Conservation (phyloP, 495 filamentous ascomycete genomes). For the Apodospora peruviana region DNA sequence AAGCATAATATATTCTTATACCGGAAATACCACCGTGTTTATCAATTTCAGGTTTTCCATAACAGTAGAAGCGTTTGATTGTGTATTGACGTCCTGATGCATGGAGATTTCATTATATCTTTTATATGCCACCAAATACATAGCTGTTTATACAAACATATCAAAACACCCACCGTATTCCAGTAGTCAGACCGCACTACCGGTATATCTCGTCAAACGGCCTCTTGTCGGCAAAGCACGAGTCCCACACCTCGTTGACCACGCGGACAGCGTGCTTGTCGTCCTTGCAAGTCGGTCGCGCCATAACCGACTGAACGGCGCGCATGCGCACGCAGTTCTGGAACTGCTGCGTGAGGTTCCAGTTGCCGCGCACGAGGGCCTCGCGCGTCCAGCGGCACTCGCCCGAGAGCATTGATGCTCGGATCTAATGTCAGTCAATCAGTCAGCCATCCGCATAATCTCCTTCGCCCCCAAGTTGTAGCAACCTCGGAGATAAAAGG, state of each 20-base stretch:
- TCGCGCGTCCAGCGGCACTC: constrained; percentile 91
- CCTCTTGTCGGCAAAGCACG: constrained; percentile 87
- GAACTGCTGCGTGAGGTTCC: constrained; percentile 83
- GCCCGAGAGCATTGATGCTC: constrained; percentile 84
- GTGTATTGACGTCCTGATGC: no score
- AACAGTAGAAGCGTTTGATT: no score
- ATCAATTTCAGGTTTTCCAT: no score
- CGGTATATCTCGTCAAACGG: constrained; percentile 96
- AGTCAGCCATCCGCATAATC: constrained; percentile 1
- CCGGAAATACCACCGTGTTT: no score
- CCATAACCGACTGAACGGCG: constrained; percentile 69
- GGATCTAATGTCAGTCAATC: constrained; percentile 47
- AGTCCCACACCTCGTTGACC: constrained; percentile 96
- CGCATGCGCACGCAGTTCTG: constrained; percentile 84
- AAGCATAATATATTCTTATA: no score
- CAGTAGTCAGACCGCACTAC: no score
- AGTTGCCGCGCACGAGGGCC: constrained; percentile 75
- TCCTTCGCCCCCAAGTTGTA: no score
- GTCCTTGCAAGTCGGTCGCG: constrained; percentile 73
- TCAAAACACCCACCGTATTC: no score
- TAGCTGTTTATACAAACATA: background rate
- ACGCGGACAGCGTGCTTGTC: constrained; percentile 80
- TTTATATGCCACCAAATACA: background rate
- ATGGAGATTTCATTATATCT: no score
- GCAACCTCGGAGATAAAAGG: no score